Conservation (phyloP, 768 basidiomycete genomes). For the Naematelia aurantialba region DNA sequence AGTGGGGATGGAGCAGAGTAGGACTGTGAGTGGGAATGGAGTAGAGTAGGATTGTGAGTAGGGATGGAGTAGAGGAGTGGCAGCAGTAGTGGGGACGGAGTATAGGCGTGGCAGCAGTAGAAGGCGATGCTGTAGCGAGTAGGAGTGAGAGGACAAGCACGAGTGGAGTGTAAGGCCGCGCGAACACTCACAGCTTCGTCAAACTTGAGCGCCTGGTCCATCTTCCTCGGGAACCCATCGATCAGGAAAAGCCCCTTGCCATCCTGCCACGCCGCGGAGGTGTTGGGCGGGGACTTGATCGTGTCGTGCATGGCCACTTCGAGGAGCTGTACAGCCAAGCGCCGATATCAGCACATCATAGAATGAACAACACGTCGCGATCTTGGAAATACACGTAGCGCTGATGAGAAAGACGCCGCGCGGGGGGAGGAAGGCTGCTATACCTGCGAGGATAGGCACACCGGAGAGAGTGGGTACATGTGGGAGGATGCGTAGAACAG, state of each 20-base stretch:
- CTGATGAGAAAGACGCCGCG: no score
- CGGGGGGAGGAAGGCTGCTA: no score
- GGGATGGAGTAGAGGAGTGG: not conserved
- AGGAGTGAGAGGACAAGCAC: not conserved
- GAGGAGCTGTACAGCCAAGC: conserved; percentile 58
- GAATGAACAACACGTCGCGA: no score
- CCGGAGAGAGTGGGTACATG: not conserved
- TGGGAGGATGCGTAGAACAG: not conserved
- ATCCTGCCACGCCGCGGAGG: conserved; percentile 59
- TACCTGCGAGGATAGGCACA: not conserved
- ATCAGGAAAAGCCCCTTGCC: conserved; percentile 84
- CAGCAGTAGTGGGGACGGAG: no score
- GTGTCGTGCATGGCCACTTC: conserved; percentile 81
- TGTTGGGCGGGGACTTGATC: conserved; percentile 51
- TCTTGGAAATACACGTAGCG: not conserved
- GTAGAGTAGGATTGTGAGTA: not conserved
- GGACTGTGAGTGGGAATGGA: not conserved
- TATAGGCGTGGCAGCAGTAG: no score
- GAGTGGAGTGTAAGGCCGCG: not conserved
- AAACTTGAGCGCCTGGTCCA: conserved; percentile 94
- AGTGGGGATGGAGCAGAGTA: not conserved
- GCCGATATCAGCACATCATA: not conserved
- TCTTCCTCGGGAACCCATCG: conserved; percentile 96
- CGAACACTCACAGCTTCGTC: conserved; percentile 66
- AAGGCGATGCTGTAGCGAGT: no score